Evolutionary conservation across 1,284 basidiomycete species (phyloP).

Genomic region (Leccinum pachyderme): DNA sequence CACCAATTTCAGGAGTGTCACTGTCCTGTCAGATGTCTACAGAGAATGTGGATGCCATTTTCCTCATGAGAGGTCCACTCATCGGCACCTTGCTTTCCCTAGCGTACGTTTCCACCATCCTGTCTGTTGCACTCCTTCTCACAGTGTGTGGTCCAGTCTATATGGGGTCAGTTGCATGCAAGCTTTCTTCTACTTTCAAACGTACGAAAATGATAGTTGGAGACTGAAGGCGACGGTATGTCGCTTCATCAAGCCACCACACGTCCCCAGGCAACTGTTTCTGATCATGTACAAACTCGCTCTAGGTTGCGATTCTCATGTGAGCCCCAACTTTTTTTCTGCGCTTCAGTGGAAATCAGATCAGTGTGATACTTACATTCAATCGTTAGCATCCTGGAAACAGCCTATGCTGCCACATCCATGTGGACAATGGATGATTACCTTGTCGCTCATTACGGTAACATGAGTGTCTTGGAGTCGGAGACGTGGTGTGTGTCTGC

Average conservation of each 20-base stretch:
- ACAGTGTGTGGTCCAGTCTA: not conserved
- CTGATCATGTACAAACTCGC: not conserved
- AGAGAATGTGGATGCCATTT: no score
- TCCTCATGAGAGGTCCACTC: no score
- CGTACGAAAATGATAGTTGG: not conserved
- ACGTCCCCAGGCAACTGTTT: not conserved
- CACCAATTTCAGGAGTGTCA: no score
- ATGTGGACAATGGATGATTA: not conserved
- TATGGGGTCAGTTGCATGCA: not conserved
- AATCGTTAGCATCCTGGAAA: not conserved
- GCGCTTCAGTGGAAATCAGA: no score
- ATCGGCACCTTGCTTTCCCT: no score
- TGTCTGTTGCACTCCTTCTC: no score
- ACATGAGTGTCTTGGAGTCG: not conserved
- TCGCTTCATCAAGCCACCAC: not conserved
- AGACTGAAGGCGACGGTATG: not conserved
- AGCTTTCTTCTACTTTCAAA: not conserved
- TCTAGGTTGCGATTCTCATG: not conserved
- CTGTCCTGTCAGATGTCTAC: no score
- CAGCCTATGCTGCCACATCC: not conserved
- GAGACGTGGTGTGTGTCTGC: not conserved
- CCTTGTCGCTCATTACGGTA: not conserved
- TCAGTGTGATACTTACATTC: not conserved
- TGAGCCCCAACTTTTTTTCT: not conserved
- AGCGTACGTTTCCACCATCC: no score